Evolutionary conservation across 345 rosid genomes (phyloP).

Genomic region (Geranium rotundifolium): DNA sequence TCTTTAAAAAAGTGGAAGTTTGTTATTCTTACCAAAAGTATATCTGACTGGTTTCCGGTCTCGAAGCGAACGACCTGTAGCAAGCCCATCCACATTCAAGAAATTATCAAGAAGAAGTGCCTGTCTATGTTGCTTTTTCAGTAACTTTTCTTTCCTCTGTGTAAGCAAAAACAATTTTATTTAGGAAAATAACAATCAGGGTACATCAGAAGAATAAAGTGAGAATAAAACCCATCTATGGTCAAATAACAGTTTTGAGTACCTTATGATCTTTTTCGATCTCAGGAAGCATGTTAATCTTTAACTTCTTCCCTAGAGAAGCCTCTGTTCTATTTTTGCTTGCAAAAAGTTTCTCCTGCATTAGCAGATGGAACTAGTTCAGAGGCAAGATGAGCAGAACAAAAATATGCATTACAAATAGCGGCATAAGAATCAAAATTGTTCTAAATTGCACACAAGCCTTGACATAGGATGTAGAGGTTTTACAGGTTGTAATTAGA

Average conservation of each 20-base stretch:
- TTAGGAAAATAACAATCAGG: not conserved
- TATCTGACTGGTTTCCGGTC: conserved; percentile 92
- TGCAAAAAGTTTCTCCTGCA: conserved; percentile 77
- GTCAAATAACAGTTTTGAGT: conserved; percentile 2
- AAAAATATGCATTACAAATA: not conserved
- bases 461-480: not conserved
- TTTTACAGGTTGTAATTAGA: not conserved
- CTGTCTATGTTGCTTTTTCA: conserved; percentile 91
- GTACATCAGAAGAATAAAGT: not conserved
- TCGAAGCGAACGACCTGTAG: conserved; percentile 78
- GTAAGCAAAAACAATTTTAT: conserved; percentile 4
- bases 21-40: conserved; percentile 64
- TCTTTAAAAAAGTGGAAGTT: not conserved
- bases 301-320: conserved; percentile 80
- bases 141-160: conserved; percentile 72
- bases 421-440: not conserved
- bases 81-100: conserved; percentile 62
- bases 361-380: conserved; percentile 9
- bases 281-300: conserved; percentile 89
- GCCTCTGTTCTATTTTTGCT: conserved; percentile 87
- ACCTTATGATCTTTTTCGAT: conserved; percentile 97
- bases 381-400: conserved; percentile 1
- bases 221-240: conserved; percentile 2
- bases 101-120: conserved; percentile 77
- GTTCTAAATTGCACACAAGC: not conserved